phyloP scores from a whole-genome alignment of 2,329 filamentous ascomycete species.

The Xenosphaeropsis pyriputrescens region DNA sequence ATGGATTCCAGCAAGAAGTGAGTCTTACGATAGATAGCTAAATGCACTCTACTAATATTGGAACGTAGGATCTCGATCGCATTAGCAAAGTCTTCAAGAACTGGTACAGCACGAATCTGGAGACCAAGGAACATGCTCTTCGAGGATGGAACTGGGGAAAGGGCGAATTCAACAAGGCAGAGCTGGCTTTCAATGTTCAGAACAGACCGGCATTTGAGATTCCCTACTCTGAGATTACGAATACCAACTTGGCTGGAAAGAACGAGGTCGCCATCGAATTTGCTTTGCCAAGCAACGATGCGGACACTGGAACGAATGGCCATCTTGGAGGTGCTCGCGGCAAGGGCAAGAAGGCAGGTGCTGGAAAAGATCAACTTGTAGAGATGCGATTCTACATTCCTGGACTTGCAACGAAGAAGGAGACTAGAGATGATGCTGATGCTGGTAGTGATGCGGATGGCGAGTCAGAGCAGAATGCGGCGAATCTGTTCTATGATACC shows the following conservation, averaged over 20 bases:
- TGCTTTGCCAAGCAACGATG: conserved; percentile 56
- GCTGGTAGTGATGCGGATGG: conserved; percentile 47
- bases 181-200: conserved; percentile 92
- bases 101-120: conserved; percentile 90
- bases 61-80: conserved; percentile 65
- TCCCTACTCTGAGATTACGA: conserved; percentile 92
- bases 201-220: conserved; percentile 95
- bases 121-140: conserved; percentile 85
- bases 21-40: conserved; percentile 6
- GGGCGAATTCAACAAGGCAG: conserved; percentile 87
- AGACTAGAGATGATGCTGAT: conserved; percentile 46
- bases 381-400: conserved; percentile 99
- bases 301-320: conserved; percentile 60
- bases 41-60: conserved; percentile 5
- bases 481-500: conserved; percentile 94
- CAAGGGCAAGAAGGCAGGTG: conserved; percentile 79
- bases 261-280: conserved; percentile 97
- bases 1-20: conserved; percentile 84
- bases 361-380: conserved; percentile 81
- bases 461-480: conserved; percentile 84
- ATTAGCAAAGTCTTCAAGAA: conserved; percentile 89
- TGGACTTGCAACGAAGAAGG: conserved; percentile 70
- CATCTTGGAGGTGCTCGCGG: conserved; percentile 57
- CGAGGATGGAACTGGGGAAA: conserved; percentile 99
- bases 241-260: conserved; percentile 93